Conservation (phyloP, 768 basidiomycete genomes). For the Termitomyces eurrhizus region DNA sequence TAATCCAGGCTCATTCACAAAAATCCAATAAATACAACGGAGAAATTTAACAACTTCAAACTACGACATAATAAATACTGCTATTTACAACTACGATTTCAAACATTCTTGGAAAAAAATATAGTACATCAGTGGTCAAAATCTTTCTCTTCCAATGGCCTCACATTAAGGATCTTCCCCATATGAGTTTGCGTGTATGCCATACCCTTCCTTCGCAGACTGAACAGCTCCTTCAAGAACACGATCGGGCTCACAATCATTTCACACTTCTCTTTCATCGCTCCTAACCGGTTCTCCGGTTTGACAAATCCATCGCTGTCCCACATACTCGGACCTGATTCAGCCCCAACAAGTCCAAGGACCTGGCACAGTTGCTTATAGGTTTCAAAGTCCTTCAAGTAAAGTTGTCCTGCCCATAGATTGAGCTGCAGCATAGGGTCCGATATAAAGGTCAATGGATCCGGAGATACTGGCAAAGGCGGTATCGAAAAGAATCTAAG, state of each 20-base stretch:
- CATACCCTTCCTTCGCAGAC: constrained; percentile 35
- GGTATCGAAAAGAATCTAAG: constrained; percentile 19
- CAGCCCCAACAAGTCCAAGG: constrained; percentile 23
- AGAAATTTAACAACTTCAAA: too few species aligned
- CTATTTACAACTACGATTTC: not conserved
- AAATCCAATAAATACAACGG: too few species aligned
- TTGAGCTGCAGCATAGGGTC: not conserved
- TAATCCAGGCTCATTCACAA: too few species aligned
- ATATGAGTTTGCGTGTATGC: constrained; percentile 33
- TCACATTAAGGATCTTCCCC: constrained; percentile 33
- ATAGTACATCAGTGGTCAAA: constrained; percentile 12
- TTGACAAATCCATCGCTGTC: constrained; percentile 29
- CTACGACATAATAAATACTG: too few species aligned
- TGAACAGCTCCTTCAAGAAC: constrained; percentile 32
- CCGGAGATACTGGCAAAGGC: not conserved
- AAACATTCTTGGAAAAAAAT: not conserved
- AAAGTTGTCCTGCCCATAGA: constrained; percentile 2
- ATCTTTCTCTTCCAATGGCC: constrained; percentile 19
- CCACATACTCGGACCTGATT: constrained; percentile 9
- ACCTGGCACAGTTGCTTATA: not conserved
- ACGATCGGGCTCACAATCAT: constrained; percentile 36
- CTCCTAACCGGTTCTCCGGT: constrained; percentile 16
- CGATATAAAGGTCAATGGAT: not conserved
- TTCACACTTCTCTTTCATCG: constrained; percentile 10
- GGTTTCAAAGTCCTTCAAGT: not conserved